A percentile compares a stretch with the other conserved stretches of the same genome.
phyloP scores from a whole-genome alignment of 2,329 filamentous ascomycete genomes.

The Cercospora berteroae region DNA sequence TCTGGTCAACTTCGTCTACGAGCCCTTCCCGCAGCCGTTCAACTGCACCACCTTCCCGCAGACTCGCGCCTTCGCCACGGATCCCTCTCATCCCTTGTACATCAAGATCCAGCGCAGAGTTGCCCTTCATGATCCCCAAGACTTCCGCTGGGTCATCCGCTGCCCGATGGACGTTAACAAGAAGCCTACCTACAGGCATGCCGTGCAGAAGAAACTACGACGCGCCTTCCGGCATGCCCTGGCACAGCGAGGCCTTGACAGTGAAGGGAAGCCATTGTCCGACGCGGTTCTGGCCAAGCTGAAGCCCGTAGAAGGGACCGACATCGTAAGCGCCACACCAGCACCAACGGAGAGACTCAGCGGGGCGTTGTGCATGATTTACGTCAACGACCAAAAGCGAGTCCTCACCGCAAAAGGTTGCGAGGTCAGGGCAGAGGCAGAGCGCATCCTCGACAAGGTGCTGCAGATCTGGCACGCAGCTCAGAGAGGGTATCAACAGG shows the following conservation, averaged over 20 bases:
- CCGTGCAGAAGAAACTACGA: slow-evolving; percentile 45
- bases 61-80: slow-evolving; percentile 27
- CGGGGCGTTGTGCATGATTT: slow-evolving; percentile 22
- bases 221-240: slow-evolving; percentile 49
- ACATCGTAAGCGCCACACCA: neutral
- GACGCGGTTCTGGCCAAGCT: neutral
- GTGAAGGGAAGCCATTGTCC: slow-evolving; percentile 29
- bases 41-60: slow-evolving; percentile 31
- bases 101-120: slow-evolving; percentile 36
- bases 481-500: neutral
- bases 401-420: slow-evolving; percentile 23
- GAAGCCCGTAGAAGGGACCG: neutral
- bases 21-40: slow-evolving; percentile 27
- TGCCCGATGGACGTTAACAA: slow-evolving; percentile 33
- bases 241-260: slow-evolving; percentile 47
- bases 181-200: slow-evolving; percentile 50
- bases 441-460: slow-evolving; percentile 11
- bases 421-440: slow-evolving; percentile 20
- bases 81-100: slow-evolving; percentile 33
- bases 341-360: slow-evolving; percentile 8
- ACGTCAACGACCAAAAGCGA: slow-evolving; percentile 20
- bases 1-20: slow-evolving; percentile 25
- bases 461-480: slow-evolving; percentile 7
- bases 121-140: slow-evolving; percentile 35
- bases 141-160: slow-evolving; percentile 51